A percentile compares a stretch with the other conserved stretches of the same genome.
These are phyloP conservation scores for Starmerella floris DNA, from an alignment of 805 yeast species.

Conservation along the genomic window DNA sequence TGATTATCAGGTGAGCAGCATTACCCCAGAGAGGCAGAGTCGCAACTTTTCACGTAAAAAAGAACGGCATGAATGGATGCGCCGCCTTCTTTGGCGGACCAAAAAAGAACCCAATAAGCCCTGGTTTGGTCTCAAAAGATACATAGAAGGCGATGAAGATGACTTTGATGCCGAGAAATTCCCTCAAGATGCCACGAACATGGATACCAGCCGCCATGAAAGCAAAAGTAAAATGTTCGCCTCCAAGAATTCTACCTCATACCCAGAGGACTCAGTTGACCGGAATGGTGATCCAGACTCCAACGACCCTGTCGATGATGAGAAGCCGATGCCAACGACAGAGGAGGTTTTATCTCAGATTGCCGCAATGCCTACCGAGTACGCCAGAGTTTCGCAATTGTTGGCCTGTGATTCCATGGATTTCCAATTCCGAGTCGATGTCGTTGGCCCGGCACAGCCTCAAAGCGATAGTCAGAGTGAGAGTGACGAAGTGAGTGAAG, in stretches of 20 bases:
- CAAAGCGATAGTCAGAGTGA: neutral
- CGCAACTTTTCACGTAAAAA: neutral
- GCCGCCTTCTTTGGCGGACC: neutral
- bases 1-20: slow-evolving; percentile 30
- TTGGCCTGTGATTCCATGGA: slow-evolving; percentile 45
- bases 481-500: neutral
- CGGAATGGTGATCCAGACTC: neutral
- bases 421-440: slow-evolving; percentile 55
- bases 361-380: slow-evolving; percentile 38
- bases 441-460: slow-evolving; percentile 43
- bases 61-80: slow-evolving; percentile 1
- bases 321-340: slow-evolving; percentile 18
- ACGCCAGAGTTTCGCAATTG: slow-evolving; percentile 65
- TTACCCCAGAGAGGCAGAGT: slow-evolving; percentile 3
- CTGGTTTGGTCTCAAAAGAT: slow-evolving; percentile 77
- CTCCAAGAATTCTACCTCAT: too few species aligned
- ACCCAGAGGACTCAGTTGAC: too few species aligned
- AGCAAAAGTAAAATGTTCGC: neutral
- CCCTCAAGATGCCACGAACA: neutral
- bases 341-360: slow-evolving; percentile 19
- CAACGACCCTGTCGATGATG: neutral
- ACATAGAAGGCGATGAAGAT: slow-evolving; percentile 27
- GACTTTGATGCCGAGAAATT: neutral
- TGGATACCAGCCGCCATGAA: neutral
- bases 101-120: slow-evolving; percentile 19